A percentile compares a stretch with the other conserved stretches of the same genome.
Evolutionary conservation across 768 basidiomycete species (phyloP).

Genomic region (Rubroboletus pulcherrimus): DNA sequence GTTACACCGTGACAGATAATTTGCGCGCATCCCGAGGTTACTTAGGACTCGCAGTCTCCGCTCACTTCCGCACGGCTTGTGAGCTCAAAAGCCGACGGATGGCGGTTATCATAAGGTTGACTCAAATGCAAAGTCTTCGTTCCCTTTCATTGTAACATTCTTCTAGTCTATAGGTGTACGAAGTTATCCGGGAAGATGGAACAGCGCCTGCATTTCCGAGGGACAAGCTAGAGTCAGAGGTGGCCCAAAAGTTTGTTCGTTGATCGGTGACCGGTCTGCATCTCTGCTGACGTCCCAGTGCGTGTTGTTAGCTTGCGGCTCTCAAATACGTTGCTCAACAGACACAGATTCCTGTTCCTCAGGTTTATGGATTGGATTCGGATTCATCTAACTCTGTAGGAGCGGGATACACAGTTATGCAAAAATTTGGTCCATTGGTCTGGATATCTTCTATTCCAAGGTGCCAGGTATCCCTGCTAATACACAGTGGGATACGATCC

Average conservation of each 20-base stretch:
- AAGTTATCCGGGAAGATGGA: not conserved
- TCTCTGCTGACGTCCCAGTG: not conserved
- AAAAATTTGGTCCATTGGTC: not conserved
- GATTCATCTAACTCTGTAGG: not conserved
- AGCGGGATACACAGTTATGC: not conserved
- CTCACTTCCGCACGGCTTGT: not conserved
- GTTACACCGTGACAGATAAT: not conserved
- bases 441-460: not conserved
- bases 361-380: not conserved
- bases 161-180: not conserved
- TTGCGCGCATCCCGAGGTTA: too few species aligned
- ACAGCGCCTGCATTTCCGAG: not conserved
- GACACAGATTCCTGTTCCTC: not conserved
- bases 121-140: not conserved
- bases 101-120: not conserved
- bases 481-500: not conserved
- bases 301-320: not conserved
- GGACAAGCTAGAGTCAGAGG: slow-evolving; percentile 1
- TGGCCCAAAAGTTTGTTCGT: too few species aligned
- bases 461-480: not conserved
- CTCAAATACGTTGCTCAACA: not conserved
- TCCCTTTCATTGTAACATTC: not conserved
- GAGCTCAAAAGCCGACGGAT: not conserved
- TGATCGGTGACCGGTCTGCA: too few species aligned
- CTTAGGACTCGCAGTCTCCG: too few species aligned